Percentiles rank a stretch among this genome's conserved stretches.
phyloP scores from a whole-genome alignment of 1,284 basidiomycete species.

The Sanghuangporus weigelae region DNA sequence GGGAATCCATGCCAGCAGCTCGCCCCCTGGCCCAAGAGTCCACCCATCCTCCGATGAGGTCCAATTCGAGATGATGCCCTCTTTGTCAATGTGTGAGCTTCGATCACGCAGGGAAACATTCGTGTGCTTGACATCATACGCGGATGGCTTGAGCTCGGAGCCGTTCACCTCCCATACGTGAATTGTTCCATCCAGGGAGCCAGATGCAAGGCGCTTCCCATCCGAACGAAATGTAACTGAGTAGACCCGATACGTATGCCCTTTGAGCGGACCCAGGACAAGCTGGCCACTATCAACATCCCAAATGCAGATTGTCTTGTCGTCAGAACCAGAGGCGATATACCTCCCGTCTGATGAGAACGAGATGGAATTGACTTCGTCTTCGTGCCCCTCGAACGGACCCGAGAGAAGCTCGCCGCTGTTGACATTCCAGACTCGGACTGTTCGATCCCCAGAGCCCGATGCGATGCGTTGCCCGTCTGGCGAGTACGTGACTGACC shows the following conservation, averaged over 20 bases:
- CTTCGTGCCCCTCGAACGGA: neutral
- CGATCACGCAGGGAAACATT: neutral
- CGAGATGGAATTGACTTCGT: neutral
- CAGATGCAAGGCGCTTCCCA: neutral
- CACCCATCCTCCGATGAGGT: neutral
- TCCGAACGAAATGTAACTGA: neutral
- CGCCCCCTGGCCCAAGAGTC: neutral
- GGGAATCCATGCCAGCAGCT: constrained; percentile 2
- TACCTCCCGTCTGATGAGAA: neutral
- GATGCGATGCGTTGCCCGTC: neutral
- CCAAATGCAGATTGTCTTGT: neutral
- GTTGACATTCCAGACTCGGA: neutral
- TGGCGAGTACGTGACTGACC: neutral
- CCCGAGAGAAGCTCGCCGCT: neutral
- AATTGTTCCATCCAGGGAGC: neutral
- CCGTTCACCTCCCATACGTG: neutral
- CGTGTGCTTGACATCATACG: neutral
- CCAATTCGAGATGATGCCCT: neutral
- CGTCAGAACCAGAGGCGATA: neutral
- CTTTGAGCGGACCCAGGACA: neutral
- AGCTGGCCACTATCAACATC: neutral
- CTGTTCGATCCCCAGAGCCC: neutral
- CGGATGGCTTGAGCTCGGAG: neutral
- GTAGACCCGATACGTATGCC: neutral
- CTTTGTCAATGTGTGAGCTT: neutral